Percentiles rank a stretch among this genome's conserved stretches.
phyloP scores from a whole-genome alignment of 1,284 basidiomycete genomes.

The Ceraceosorus bombacis region DNA sequence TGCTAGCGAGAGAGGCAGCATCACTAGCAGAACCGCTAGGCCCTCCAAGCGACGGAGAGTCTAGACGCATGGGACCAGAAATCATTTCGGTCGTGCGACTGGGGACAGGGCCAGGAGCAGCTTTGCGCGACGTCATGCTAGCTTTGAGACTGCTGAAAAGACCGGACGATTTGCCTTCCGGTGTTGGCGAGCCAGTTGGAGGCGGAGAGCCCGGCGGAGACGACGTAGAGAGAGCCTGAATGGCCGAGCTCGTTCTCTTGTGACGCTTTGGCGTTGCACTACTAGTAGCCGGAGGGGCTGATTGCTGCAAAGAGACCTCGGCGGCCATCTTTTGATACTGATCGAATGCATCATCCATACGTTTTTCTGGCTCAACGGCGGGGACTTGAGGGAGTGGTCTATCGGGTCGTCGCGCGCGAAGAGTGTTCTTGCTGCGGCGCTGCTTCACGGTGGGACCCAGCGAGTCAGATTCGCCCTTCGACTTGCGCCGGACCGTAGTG shows the following conservation, averaged over 20 bases:
- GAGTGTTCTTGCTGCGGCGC: constrained; percentile 7
- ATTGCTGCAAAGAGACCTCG: constrained; percentile 13
- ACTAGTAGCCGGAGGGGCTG: neutral
- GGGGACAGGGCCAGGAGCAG: constrained; percentile 11
- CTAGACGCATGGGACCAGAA: constrained; percentile 18
- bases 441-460: neutral
- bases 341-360: constrained; percentile 78
- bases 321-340: constrained; percentile 59
- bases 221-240: constrained; percentile 14
- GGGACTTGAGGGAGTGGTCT: constrained; percentile 14
- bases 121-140: constrained; percentile 18
- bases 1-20: constrained; percentile 32
- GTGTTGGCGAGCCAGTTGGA: constrained; percentile 11
- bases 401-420: constrained; percentile 11
- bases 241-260: constrained; percentile 9
- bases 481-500: constrained; percentile 15
- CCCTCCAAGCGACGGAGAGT: neutral
- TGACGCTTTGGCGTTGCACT: neutral
- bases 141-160: constrained; percentile 36
- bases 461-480: constrained; percentile 10
- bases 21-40: constrained; percentile 29
- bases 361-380: constrained; percentile 34
- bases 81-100: constrained; percentile 16
- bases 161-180: constrained; percentile 22
- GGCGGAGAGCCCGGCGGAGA: constrained; percentile 9